A percentile compares a stretch with the other conserved stretches of the same genome.
phyloP scores from a whole-genome alignment of 768 basidiomycete genomes.

The Boletus subparvulus region DNA sequence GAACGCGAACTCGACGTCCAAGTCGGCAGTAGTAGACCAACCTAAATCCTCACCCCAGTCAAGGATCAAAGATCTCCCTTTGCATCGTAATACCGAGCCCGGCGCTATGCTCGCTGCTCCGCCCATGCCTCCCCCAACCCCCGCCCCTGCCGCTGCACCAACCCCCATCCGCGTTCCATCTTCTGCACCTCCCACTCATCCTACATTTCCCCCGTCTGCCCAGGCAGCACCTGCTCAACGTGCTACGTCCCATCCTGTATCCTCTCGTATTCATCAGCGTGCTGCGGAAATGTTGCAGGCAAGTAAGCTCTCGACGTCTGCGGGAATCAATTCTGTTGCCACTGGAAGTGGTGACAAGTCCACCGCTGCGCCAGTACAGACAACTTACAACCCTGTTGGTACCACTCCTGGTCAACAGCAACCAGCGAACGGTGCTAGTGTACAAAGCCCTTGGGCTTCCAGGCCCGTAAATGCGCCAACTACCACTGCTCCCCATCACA shows the following conservation, averaged over 20 bases:
- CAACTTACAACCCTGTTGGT: not conserved
- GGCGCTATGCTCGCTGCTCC: constrained; percentile 1
- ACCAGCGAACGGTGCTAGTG: not conserved
- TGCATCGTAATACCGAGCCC: constrained; percentile 13
- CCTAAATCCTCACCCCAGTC: constrained; percentile 23
- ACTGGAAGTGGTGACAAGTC: constrained; percentile 10
- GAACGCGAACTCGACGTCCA: constrained; percentile 5
- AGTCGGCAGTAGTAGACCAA: constrained; percentile 9
- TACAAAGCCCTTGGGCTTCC: constrained; percentile 9
- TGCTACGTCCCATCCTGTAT: constrained; percentile 10
- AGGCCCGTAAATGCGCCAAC: constrained; percentile 9
- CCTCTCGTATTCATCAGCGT: constrained; percentile 28
- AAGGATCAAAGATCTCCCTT: constrained; percentile 17
- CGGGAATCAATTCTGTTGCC: not conserved
- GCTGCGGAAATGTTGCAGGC: constrained; percentile 23
- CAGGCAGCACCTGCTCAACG: constrained; percentile 20
- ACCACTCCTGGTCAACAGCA: constrained; percentile 10
- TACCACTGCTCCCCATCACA: not conserved
- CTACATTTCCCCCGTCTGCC: constrained; percentile 5
- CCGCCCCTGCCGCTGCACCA: constrained; percentile 1
- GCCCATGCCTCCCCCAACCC: constrained; percentile 23
- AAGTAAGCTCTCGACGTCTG: constrained; percentile 14
- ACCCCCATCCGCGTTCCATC: constrained; percentile 17
- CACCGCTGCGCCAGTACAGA: constrained; percentile 1
- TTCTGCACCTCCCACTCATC: constrained; percentile 25